These are phyloP conservation scores for Furcasterigmium sp. DNA, from an alignment of 2,329 filamentous ascomycete genomes.

Conservation along the genomic window DNA sequence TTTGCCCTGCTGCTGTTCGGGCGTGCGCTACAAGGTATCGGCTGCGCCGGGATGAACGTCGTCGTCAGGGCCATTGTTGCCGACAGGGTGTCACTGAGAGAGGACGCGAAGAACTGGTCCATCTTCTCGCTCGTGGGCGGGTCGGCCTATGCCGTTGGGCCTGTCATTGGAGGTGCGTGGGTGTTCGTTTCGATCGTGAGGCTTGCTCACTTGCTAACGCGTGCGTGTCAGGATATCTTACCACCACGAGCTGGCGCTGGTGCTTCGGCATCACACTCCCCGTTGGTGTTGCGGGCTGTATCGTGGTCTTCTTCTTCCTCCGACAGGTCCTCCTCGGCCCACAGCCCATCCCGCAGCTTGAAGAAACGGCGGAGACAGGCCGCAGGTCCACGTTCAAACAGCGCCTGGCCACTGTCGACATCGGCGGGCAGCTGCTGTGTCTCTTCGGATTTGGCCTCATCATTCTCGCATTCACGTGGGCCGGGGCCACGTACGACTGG, in stretches of 20 bases:
- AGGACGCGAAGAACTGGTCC: constrained; percentile 58
- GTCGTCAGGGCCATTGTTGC: constrained; percentile 58
- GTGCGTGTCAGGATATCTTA: constrained; percentile 41
- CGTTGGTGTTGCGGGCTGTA: constrained; percentile 43
- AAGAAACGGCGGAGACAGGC: constrained; percentile 28
- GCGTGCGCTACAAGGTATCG: constrained; percentile 57
- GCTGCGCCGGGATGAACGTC: constrained; percentile 56
- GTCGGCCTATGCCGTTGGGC: constrained; percentile 52
- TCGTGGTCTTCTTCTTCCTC: constrained; percentile 51
- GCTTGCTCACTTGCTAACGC: background rate
- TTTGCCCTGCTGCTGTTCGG: constrained; percentile 59
- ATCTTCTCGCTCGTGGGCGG: constrained; percentile 56
- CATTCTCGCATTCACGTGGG: constrained; percentile 52
- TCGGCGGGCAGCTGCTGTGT: constrained; percentile 52
- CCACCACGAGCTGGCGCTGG: constrained; percentile 56
- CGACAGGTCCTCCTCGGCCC: constrained; percentile 53
- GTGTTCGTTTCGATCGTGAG: background rate
- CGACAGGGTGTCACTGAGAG: constrained; percentile 55
- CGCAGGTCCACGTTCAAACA: constrained; percentile 27
- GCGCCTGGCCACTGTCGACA: constrained; percentile 49
- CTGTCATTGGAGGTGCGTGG: constrained; percentile 48
- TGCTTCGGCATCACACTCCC: constrained; percentile 62
- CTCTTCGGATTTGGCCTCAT: constrained; percentile 48
- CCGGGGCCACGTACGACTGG: constrained; percentile 49
- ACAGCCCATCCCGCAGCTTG: constrained; percentile 39